Conservation (phyloP, 2,329 filamentous ascomycete genomes). For the Onygenales sp. region DNA sequence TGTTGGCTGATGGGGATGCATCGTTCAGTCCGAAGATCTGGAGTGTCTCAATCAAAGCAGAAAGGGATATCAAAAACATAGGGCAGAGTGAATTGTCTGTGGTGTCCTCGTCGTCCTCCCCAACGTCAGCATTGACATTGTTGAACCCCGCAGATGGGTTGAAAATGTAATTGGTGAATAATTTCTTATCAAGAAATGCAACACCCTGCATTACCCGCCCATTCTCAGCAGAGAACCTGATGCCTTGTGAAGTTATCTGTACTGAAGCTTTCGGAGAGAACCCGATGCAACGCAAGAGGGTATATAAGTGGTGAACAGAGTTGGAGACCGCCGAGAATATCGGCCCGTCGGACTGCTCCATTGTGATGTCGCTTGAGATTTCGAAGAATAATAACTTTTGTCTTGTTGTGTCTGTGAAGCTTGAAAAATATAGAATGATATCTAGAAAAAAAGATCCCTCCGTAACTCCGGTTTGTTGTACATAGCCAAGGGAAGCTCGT, state of each 20-base stretch:
- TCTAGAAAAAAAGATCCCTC: slow-evolving; percentile 23
- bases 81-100: slow-evolving; percentile 39
- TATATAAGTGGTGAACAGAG: slow-evolving; percentile 51
- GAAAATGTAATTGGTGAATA: slow-evolving; percentile 80
- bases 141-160: slow-evolving; percentile 35
- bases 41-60: slow-evolving; percentile 81
- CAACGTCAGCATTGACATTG: slow-evolving; percentile 16
- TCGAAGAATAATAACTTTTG: not conserved
- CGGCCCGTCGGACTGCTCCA: slow-evolving; percentile 7
- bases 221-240: slow-evolving; percentile 83
- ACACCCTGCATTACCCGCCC: slow-evolving; percentile 83
- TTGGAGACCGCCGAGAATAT: slow-evolving; percentile 53
- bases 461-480: slow-evolving; percentile 26
- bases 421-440: slow-evolving; percentile 15
- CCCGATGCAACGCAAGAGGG: slow-evolving; percentile 52
- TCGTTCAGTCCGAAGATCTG: slow-evolving; percentile 85
- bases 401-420: not conserved
- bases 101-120: slow-evolving; percentile 30
- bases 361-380: not conserved
- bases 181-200: slow-evolving; percentile 75
- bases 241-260: slow-evolving; percentile 73
- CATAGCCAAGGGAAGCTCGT: slow-evolving; percentile 16
- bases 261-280: slow-evolving; percentile 52
- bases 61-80: slow-evolving; percentile 77
- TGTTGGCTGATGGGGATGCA: slow-evolving; percentile 30